phyloP scores from a whole-genome alignment of 2,329 filamentous ascomycete species.

The Ploettnerulaceae sp. region DNA sequence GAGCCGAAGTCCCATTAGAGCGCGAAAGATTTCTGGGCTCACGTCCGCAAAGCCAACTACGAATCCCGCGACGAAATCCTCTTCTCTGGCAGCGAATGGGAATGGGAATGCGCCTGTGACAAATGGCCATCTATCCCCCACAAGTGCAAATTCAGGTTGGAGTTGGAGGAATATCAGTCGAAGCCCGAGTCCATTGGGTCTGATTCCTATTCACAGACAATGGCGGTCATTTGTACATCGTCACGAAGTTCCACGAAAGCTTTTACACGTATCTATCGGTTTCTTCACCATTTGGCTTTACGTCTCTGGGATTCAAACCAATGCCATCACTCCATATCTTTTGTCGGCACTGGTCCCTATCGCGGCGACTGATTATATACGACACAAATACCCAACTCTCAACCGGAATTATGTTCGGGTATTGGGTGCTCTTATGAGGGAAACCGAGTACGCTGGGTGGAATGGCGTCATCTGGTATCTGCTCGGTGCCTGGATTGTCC shows the following conservation, averaged over 20 bases:
- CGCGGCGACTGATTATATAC: conserved; percentile 72
- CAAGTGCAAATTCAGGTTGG: conserved; percentile 57
- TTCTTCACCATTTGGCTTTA: conserved; percentile 90
- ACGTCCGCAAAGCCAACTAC: conserved; percentile 44
- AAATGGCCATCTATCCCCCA: conserved; percentile 69
- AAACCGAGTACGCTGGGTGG: conserved; percentile 89
- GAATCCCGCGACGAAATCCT: conserved; percentile 21
- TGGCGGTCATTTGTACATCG: conserved; percentile 92
- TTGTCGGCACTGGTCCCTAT: conserved; percentile 80
- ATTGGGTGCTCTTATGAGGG: conserved; percentile 90
- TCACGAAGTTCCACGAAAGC: conserved; percentile 93
- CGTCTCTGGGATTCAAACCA: conserved; percentile 68
- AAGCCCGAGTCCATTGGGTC: conserved; percentile 84
- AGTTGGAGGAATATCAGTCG: conserved; percentile 85
- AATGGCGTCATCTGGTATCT: conserved; percentile 98
- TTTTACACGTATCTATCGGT: conserved; percentile 91
- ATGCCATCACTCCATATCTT: conserved; percentile 76
- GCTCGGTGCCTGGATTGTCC: conserved; percentile 79
- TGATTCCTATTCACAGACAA: conserved; percentile 91
- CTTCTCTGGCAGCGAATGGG: conserved; percentile 33
- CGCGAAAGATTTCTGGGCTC: conserved; percentile 48
- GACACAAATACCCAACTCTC: conserved; percentile 74
- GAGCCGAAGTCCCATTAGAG: conserved; percentile 35
- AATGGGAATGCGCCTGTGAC: conserved; percentile 33
- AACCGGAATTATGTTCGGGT: conserved; percentile 83